Evolutionary conservation across 2,329 filamentous ascomycete species (phyloP), one percentile per base, ranked within the genome.

Genomic region (Salinomyces thailandicus): DNA sequence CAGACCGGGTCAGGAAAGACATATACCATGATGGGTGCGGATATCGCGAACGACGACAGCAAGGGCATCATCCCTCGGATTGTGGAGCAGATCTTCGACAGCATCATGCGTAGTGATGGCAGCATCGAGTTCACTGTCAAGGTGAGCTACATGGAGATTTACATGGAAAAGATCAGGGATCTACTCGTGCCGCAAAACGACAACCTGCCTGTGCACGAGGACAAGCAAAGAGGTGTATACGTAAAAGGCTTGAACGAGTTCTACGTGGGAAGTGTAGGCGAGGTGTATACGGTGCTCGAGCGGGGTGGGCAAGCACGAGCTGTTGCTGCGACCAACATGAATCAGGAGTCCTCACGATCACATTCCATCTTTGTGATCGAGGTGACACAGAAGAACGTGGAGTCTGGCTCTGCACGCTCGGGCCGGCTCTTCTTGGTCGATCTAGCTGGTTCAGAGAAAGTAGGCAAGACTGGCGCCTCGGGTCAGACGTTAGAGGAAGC

Each of bases 81-180:
- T 50, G 81, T 95, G 50, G 85, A 96, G 64, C 89, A 96, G 66
- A 95, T 96, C 59, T 96, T 96, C 60, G 80, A 83, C 51, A 93
- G 84, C 64, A 96, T 96, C 61, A 72, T 95, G 64, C 78, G 83
- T 15, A 94, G 86, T 52, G 85, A 89, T 29, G 79, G 79, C 53
- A 93, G 85, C 49, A 95, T 96, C 60, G 91, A 96, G 64, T 96
- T 96, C 63, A 96, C 87, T n/a, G 89, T 98, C 36, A 79, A 87
- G 38, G 89, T 96, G 57, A 94, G 86, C 62, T 96, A 96, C 64
- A 95, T 98, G 87, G 91, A 98, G 64, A 96, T 98, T 47, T 98
- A 98, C 69, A 98, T 96, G 91, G 91, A 98, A 67, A 79, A 83
- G 51, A 96, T 98, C 60, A 78, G 89, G 54, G 91, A 98, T 76